Percentiles rank a stretch among this genome's conserved stretches.
Evolutionary conservation across 495 filamentous ascomycete genomes (phyloP).

Genomic region (Daldinia grandis): DNA sequence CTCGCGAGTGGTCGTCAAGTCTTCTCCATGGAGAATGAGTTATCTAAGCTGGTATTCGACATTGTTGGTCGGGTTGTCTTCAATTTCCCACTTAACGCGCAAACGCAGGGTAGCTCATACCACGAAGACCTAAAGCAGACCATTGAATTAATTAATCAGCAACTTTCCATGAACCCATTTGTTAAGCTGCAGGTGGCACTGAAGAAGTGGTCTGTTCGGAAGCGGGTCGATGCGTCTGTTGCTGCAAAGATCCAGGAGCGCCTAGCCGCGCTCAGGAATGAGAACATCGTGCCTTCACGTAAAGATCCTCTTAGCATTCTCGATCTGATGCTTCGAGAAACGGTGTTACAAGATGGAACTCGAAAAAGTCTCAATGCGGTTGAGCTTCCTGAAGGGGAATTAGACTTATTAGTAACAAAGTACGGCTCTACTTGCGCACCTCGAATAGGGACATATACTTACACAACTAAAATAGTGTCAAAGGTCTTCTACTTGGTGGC

Average conservation of each 20-base stretch:
- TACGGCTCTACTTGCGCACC: not conserved
- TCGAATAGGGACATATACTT: not conserved
- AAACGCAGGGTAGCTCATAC: not conserved
- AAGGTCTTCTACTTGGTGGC: not conserved
- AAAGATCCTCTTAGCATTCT: slow-evolving; percentile 31
- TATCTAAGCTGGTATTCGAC: not conserved
- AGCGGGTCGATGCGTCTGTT: not conserved
- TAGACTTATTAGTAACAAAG: not conserved
- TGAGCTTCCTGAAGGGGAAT: not conserved
- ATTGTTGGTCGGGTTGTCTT: not conserved
- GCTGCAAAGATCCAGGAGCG: not conserved
- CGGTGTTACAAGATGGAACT: slow-evolving; percentile 8
- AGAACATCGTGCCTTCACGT: slow-evolving; percentile 27
- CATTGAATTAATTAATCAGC: not conserved
- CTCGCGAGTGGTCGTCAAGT: not conserved
- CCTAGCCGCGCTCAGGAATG: slow-evolving; percentile 10
- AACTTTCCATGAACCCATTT: not conserved
- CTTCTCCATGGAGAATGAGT: not conserved
- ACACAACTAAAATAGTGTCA: not conserved
- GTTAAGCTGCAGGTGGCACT: not conserved
- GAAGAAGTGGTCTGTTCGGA: not conserved
- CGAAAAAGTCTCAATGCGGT: not conserved
- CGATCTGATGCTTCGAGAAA: slow-evolving; percentile 36
- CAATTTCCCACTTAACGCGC: not conserved
- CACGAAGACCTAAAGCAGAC: not conserved